Conservation (phyloP, 345 rosid genomes). For the Bretschneidera sinensis region DNA sequence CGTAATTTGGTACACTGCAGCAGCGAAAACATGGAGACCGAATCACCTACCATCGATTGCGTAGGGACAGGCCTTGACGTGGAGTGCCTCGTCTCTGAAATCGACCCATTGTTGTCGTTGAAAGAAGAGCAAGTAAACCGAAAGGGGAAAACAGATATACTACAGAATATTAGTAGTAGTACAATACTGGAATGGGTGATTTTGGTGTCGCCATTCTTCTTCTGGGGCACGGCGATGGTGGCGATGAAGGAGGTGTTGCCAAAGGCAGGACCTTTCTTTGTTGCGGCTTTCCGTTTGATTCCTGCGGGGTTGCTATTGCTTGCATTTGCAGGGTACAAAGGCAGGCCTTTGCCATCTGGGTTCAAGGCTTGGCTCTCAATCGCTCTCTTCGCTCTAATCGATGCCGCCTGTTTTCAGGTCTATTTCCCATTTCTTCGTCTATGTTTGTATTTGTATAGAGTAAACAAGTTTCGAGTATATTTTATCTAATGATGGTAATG, state of each 20-base stretch:
- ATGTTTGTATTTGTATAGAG: neutral
- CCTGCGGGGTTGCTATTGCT: conserved; percentile 79
- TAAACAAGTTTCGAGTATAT: neutral
- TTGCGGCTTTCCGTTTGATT: conserved; percentile 78
- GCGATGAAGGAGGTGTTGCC: conserved; percentile 98
- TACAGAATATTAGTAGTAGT: too few relatives aligned
- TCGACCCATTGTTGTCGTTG: conserved; percentile 13
- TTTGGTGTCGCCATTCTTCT: conserved; percentile 89
- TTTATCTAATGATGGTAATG: conserved; percentile 9
- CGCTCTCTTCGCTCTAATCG: conserved; percentile 71
- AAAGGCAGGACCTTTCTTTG: conserved; percentile 74
- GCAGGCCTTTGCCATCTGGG: conserved; percentile 67
- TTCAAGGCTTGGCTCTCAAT: conserved; percentile 80
- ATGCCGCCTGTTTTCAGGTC: conserved; percentile 87
- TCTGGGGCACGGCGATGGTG: conserved; percentile 98
- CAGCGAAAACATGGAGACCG: conserved; percentile 11
- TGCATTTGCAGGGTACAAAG: conserved; percentile 58
- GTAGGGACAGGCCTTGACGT: conserved; percentile 53
- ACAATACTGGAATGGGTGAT: conserved; percentile 45
- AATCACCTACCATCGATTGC: conserved; percentile 28
- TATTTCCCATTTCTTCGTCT: neutral
- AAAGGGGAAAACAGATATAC: neutral
- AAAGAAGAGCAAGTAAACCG: conserved; percentile 1
- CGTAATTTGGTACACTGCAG: neutral
- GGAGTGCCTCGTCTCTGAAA: conserved; percentile 34